These are phyloP conservation scores for Sarocladium brachiariae DNA, from an alignment of 2,329 filamentous ascomycete species.

Conservation along the genomic window DNA sequence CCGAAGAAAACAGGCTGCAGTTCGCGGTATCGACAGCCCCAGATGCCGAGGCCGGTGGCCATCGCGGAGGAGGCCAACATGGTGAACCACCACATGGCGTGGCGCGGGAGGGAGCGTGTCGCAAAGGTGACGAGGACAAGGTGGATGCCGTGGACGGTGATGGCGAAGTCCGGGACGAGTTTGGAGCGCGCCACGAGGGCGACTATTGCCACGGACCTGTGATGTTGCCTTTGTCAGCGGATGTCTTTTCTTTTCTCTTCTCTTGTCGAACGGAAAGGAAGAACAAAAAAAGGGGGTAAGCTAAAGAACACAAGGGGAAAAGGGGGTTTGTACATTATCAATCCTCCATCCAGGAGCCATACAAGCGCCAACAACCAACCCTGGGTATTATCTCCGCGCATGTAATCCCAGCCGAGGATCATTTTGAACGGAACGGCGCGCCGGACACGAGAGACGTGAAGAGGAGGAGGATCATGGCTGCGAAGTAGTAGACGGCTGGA, in stretches of 20 bases:
- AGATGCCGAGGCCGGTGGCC: slow-evolving; percentile 63
- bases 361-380: slow-evolving; percentile 54
- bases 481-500: slow-evolving; percentile 52
- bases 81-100: slow-evolving; percentile 79
- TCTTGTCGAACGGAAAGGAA: too few relatives aligned
- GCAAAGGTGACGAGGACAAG: slow-evolving; percentile 73
- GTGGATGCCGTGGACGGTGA: slow-evolving; percentile 82
- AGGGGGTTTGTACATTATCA: slow-evolving; percentile 36
- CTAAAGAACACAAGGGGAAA: slow-evolving; percentile 9
- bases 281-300: slow-evolving; percentile 7
- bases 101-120: slow-evolving; percentile 65
- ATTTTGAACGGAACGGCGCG: slow-evolving; percentile 45
- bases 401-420: slow-evolving; percentile 50
- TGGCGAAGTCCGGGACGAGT: slow-evolving; percentile 87
- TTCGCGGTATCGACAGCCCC: slow-evolving; percentile 88
- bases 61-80: slow-evolving; percentile 41
- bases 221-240: too few relatives aligned
- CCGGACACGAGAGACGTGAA: slow-evolving; percentile 56
- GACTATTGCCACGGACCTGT: slow-evolving; percentile 77
- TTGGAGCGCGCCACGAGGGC: slow-evolving; percentile 82
- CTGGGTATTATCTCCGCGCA: slow-evolving; percentile 55
- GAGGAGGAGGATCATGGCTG: slow-evolving; percentile 44
- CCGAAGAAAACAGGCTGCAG: slow-evolving; percentile 84
- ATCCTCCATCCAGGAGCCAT: slow-evolving; percentile 48
- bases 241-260: too few relatives aligned